These are phyloP conservation scores for Boechera divaricarpa DNA, from an alignment of 345 rosid species.

Conservation along the genomic window DNA sequence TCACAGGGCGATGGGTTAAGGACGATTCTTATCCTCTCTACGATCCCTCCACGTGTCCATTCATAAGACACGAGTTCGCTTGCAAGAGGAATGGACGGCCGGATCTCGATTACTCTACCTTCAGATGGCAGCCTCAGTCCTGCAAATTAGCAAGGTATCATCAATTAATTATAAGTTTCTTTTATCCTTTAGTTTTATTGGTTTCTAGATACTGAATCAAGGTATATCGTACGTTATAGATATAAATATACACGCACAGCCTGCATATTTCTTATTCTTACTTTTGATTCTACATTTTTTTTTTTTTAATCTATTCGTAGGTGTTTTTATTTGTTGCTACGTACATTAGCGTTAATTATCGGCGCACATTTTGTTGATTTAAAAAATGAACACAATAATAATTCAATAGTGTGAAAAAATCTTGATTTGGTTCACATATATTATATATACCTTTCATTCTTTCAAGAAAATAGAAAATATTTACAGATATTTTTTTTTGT, in stretches of 20 bases:
- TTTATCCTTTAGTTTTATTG: background rate
- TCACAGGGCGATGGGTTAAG: slow-evolving; percentile 71
- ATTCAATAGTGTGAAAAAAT: slow-evolving; percentile 8
- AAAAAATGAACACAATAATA: background rate
- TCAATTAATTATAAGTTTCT: background rate
- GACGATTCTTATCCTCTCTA: slow-evolving; percentile 74
- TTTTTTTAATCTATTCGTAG: background rate
- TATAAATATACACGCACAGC: background rate
- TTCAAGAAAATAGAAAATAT: background rate
- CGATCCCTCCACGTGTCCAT: slow-evolving; percentile 63
- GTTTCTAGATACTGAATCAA: background rate
- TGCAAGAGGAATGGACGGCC: slow-evolving; percentile 79
- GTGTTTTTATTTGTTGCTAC: background rate
- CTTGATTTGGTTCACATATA: slow-evolving; percentile 12
- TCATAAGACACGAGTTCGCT: slow-evolving; percentile 66
- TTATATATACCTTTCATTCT: background rate
- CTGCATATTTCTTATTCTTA: background rate
- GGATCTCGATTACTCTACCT: slow-evolving; percentile 59
- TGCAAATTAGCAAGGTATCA: slow-evolving; percentile 64
- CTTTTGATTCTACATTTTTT: background rate
- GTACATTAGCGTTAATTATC: background rate
- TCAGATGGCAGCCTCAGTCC: slow-evolving; percentile 73
- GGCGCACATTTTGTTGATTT: background rate
- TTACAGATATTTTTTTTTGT: background rate
- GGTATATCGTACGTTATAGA: background rate